These are phyloP conservation scores for Pluteus cervinus DNA, from an alignment of 768 basidiomycete species.

Conservation along the genomic window DNA sequence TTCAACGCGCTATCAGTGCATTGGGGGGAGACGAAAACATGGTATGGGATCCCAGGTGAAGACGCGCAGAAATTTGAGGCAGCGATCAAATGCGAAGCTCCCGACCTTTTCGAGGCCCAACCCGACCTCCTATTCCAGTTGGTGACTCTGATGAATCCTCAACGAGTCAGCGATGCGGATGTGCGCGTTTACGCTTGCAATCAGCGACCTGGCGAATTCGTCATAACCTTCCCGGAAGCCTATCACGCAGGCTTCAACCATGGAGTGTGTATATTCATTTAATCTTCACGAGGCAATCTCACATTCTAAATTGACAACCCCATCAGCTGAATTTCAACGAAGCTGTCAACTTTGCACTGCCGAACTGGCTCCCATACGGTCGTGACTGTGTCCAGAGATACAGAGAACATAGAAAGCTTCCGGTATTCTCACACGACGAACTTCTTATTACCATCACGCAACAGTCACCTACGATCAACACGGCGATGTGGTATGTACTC, in stretches of 20 bases:
- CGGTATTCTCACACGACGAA: slow-evolving; percentile 98
- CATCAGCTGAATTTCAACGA: slow-evolving; percentile 95
- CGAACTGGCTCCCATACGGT: slow-evolving; percentile 89
- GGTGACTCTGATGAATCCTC: slow-evolving; percentile 95
- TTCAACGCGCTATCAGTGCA: slow-evolving; percentile 61
- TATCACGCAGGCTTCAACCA: slow-evolving; percentile 99
- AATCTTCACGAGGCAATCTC: neutral
- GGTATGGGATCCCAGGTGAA: slow-evolving; percentile 97
- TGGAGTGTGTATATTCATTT: slow-evolving; percentile 56
- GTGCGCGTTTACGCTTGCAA: slow-evolving; percentile 93
- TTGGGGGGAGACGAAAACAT: slow-evolving; percentile 99
- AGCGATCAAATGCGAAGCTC: slow-evolving; percentile 91
- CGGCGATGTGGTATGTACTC: slow-evolving; percentile 77
- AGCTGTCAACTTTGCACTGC: slow-evolving; percentile 96
- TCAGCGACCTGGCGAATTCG: slow-evolving; percentile 95
- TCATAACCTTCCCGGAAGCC: slow-evolving; percentile 95
- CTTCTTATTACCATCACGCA: slow-evolving; percentile 96
- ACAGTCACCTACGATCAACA: slow-evolving; percentile 87
- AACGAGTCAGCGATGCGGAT: slow-evolving; percentile 77
- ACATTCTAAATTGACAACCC: slow-evolving; percentile 16
- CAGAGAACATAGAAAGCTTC: slow-evolving; percentile 84
- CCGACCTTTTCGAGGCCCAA: slow-evolving; percentile 96
- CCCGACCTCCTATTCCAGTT: slow-evolving; percentile 96
- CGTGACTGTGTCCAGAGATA: slow-evolving; percentile 88
- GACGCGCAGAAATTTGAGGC: slow-evolving; percentile 96